Evolutionary conservation across 2,329 filamentous ascomycete genomes (phyloP), one percentile per base, ranked within the genome.

Genomic region (Aspergillus sp.): DNA sequence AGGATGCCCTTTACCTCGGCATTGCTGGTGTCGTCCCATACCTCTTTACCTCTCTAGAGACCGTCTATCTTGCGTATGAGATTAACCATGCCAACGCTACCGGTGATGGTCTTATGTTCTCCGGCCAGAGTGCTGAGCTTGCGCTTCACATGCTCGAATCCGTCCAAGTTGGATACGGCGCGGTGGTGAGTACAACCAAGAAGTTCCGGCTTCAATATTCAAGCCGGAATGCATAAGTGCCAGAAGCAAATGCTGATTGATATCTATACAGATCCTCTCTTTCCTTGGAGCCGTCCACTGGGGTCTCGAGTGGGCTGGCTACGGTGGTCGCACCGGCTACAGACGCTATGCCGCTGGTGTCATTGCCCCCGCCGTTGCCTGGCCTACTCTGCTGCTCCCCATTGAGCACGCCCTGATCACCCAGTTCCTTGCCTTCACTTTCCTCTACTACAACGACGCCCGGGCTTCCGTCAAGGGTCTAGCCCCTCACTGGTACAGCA

Each of bases 281-380:
- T 97, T 96, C 81, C 84, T 97, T 1, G 93, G 93, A 44, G 93
- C 93, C 34, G 87, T 96, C 68, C 93, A 97, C 76, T 97, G 93
- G 89, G 93, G 93, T 55, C 81, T 96, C 17, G 92, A 96, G 76
- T 96, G 88, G 73, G 89, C 89, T 50, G 79, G 88, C 77, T 87
- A 81, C 73, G 78, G 87, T 74, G 75, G 84, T 69, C 67, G 83
- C 60, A 87, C 89, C 56, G 89, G 90, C 53, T 90, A 89, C 66
- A 86, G 85, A 66, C 89, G 93, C 61, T 97, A 96, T 72, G 85
- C 85, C n/a, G 85, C 92, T 63, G 93, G 93, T 66, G 85, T 96
- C 13, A 71, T 90, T 45, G 88, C 91, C 5, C 88, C 93, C 1
- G 85, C 89, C 45, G 78, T 95, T 20, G 93, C 93, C 47, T 97